A percentile compares a stretch with the other conserved stretches of the same genome.
These are phyloP conservation scores for Oleoguttula mirabilis DNA, from an alignment of 495 filamentous ascomycete genomes.

Conservation along the genomic window DNA sequence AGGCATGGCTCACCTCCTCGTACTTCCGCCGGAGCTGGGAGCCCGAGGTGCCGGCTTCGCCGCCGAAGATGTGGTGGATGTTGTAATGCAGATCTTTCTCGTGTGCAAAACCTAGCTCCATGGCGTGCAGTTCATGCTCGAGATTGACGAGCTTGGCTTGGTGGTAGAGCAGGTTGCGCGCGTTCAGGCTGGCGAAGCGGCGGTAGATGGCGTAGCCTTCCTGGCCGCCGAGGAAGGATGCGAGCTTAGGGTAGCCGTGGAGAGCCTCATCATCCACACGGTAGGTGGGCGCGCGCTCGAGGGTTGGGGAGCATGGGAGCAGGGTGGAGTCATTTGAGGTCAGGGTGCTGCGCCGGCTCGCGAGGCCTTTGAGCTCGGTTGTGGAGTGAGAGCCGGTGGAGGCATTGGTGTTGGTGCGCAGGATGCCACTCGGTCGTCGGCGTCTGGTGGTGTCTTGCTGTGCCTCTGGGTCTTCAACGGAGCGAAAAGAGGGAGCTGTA, in stretches of 20 bases:
- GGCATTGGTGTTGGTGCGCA: not conserved
- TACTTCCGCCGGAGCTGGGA: conserved; percentile 23
- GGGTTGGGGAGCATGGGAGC: not conserved
- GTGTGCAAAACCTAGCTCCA: conserved; percentile 5
- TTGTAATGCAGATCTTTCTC: conserved; percentile 11
- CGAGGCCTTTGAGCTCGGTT: not conserved
- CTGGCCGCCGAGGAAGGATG: not conserved
- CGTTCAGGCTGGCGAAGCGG: conserved; percentile 27
- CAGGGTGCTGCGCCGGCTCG: not conserved
- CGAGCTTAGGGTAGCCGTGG: conserved; percentile 12
- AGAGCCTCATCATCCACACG: not conserved
- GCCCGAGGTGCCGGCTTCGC: conserved; percentile 4
- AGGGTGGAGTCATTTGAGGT: no score
- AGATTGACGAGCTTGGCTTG: conserved; percentile 28
- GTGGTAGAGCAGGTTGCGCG: conserved; percentile 29
- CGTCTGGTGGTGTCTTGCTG: not conserved
- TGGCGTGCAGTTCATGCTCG: conserved; percentile 21
- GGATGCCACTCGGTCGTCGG: not conserved
- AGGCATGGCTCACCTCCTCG: conserved; percentile 19
- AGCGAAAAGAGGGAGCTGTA: no score
- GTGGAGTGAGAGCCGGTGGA: not conserved
- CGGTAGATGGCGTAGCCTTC: conserved; percentile 21
- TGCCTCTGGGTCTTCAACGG: no score
- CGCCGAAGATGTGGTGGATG: conserved; percentile 9
- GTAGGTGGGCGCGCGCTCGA: not conserved